phyloP scores from a whole-genome alignment of 345 rosid genomes.

The Aurinia saxatilis region DNA sequence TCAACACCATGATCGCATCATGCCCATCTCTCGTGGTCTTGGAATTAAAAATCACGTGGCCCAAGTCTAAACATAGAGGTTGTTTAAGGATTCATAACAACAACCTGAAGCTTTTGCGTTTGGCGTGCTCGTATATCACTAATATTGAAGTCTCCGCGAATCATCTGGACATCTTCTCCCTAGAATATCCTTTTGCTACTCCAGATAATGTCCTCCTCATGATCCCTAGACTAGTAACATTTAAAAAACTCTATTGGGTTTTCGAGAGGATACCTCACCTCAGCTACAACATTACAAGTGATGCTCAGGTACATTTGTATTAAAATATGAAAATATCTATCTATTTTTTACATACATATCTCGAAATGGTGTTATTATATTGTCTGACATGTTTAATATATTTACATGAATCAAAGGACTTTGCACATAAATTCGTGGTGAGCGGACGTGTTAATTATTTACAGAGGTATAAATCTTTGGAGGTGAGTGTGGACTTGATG shows the following conservation, averaged over 20 bases:
- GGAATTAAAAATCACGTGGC: not conserved
- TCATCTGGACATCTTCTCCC: not conserved
- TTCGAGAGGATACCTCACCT: not conserved
- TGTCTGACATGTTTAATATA: not conserved
- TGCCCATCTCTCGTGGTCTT: conserved; percentile 4
- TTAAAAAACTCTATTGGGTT: not conserved
- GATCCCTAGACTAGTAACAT: not conserved
- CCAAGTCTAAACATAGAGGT: not conserved
- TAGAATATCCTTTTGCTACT: not conserved
- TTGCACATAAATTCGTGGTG: not conserved
- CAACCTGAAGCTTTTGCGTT: not conserved
- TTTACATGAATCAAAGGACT: not conserved
- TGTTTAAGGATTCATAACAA: conserved; percentile 5
- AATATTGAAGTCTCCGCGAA: not conserved
- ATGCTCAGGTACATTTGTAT: not conserved
- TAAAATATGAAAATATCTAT: not conserved
- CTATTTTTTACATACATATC: too few relatives aligned
- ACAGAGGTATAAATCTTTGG: not conserved
- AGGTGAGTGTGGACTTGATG: not conserved
- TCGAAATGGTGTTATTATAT: not conserved
- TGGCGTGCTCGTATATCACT: not conserved
- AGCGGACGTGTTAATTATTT: not conserved
- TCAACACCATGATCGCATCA: not conserved
- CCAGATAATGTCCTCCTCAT: not conserved
- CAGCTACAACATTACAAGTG: not conserved